Percentiles rank a stretch among this genome's conserved stretches.
Conservation (phyloP, 805 yeast species). For the Ogataea haglerorum region DNA sequence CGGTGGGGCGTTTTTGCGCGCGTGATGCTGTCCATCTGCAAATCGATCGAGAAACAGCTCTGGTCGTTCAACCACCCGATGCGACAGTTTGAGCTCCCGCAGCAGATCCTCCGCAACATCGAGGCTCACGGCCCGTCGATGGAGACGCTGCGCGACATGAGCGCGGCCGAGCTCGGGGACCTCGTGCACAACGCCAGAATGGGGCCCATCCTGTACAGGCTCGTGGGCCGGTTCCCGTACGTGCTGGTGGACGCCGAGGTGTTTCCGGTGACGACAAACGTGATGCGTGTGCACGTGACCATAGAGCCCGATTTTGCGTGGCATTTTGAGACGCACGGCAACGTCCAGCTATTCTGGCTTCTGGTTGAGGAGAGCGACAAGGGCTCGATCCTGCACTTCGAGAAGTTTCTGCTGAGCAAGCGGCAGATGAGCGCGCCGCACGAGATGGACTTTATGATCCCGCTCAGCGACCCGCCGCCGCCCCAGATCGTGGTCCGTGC, state of each 20-base stretch:
- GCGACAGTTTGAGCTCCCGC: slow-evolving; percentile 80
- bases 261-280: slow-evolving; percentile 84
- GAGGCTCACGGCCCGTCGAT: slow-evolving; percentile 64
- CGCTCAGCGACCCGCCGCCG: slow-evolving; percentile 84
- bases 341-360: slow-evolving; percentile 86
- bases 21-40: slow-evolving; percentile 75
- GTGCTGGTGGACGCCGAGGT: slow-evolving; percentile 75
- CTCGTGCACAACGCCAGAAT: slow-evolving; percentile 76
- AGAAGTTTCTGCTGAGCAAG: slow-evolving; percentile 67
- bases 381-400: slow-evolving; percentile 73
- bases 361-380: slow-evolving; percentile 83
- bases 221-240: slow-evolving; percentile 71
- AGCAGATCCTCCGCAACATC: slow-evolving; percentile 56
- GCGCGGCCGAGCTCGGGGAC: slow-evolving; percentile 78
- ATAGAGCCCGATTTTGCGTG: slow-evolving; percentile 78
- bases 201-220: slow-evolving; percentile 60
- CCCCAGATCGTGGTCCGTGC: slow-evolving; percentile 80
- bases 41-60: slow-evolving; percentile 74
- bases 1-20: slow-evolving; percentile 86
- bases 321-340: slow-evolving; percentile 81
- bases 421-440: slow-evolving; percentile 53
- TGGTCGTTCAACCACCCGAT: slow-evolving; percentile 94
- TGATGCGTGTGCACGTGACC: slow-evolving; percentile 72
- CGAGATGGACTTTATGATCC: slow-evolving; percentile 89
- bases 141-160: slow-evolving; percentile 71